Base-by-base conservation (phyloP, 2,329 filamentous ascomycete genomes). In the Colletotrichum lindemuthianum region DNA sequence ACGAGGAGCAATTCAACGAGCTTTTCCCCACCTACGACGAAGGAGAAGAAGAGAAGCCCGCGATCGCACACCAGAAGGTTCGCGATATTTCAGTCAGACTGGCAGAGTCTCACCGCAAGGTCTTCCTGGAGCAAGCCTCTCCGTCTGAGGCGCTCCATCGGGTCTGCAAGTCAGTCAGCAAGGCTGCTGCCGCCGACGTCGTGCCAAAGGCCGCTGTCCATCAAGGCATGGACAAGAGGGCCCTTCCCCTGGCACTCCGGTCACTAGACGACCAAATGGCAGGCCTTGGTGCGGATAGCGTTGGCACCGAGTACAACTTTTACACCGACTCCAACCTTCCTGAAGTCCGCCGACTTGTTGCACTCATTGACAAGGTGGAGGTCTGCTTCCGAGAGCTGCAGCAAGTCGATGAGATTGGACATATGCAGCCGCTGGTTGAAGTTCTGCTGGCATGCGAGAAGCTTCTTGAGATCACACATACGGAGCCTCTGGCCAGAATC, bases 401-500 rank as follows among this genome's bases (percentile, higher is more conserved):
- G 73, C 76, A 77, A 8, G 78, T 88, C 1, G 88, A 90, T 66
- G 88, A 90, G 70, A 90, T 90, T 59, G 84, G 84, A 3, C 87
- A 90, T 67, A 95, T 88, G 88, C 93, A 82, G 86, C 94, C 76
- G 5, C 84, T 97, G 8, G 84, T 85, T 36, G 94, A 98, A 74
- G 92, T 97, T 4, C 78, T 97, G 2, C 78, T 82, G 12, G 89
- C 88, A 34, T 96, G 92, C 72, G 86, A 91, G 60, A 89, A 91
- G 69, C 82, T 97, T 1, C 83, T 97, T 2, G 85, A 90, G 59
- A 87, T 97, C 70, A 84, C 87, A 24, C 89, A 97, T 70, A 86
- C 87, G 1, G 93, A 97, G 60, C 94, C 96, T 0, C 82, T 99
- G 5, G 93, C 93, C 1, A 94, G 91, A 71, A 88, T 97, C 60